Conservation (phyloP, 2,329 filamentous ascomycete species). For the Cryphonectria japonica region DNA sequence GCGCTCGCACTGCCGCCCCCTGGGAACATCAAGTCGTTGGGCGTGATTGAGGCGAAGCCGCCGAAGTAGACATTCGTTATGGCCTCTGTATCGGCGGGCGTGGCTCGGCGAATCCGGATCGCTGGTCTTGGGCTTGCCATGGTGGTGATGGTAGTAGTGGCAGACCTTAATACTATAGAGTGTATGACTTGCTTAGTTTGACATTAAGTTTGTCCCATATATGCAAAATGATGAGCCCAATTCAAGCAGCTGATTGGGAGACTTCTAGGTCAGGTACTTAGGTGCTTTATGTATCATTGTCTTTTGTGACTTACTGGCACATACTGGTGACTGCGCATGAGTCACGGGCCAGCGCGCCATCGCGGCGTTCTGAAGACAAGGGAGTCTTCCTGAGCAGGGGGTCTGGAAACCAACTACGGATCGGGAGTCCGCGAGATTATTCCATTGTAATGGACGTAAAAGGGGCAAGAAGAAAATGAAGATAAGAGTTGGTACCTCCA, state of each 20-base stretch:
- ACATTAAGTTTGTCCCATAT: not conserved
- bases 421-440: not conserved
- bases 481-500: not conserved
- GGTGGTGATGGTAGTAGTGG: not conserved
- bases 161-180: not conserved
- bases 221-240: not conserved
- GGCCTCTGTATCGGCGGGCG: not conserved
- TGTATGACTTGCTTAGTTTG: not conserved
- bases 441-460: conserved; percentile 17
- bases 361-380: not conserved
- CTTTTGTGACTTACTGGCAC: not conserved
- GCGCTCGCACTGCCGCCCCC: not conserved
- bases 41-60: not conserved
- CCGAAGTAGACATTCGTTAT: conserved; percentile 1
- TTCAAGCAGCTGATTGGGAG: not conserved
- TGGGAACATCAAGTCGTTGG: not conserved
- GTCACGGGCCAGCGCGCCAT: not conserved
- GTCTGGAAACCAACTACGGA: not conserved
- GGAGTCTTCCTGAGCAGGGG: not conserved
- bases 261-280: not conserved
- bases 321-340: not conserved
- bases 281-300: not conserved
- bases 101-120: conserved; percentile 9
- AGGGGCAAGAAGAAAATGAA: not conserved
- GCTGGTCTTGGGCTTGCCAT: not conserved